These are phyloP conservation scores for Phytophthora meadii DNA, from an alignment of 352 stramenopile genomes.

Conservation along the genomic window DNA sequence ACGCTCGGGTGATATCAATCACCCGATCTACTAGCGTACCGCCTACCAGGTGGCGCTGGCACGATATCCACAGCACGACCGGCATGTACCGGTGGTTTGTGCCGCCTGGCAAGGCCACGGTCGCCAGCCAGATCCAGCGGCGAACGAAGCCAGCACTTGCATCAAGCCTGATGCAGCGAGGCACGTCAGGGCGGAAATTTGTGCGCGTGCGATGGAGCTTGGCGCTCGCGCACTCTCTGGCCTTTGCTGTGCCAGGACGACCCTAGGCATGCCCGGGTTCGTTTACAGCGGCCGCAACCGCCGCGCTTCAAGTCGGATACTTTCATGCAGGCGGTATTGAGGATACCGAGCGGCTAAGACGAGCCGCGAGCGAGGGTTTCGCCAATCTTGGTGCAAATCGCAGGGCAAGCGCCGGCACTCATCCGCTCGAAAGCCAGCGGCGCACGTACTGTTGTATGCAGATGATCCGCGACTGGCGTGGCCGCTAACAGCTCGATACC, in stretches of 20 bases:
- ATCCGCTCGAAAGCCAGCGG: slow-evolving; percentile 35
- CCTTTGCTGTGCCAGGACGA: slow-evolving; percentile 10
- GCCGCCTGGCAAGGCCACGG: not conserved
- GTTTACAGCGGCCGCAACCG: slow-evolving; percentile 22
- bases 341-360: slow-evolving; percentile 8
- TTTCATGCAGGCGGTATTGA: slow-evolving; percentile 4
- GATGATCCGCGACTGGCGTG: slow-evolving; percentile 46
- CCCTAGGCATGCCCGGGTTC: slow-evolving; percentile 12
- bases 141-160: not conserved
- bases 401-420: slow-evolving; percentile 13
- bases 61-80: too few relatives aligned
- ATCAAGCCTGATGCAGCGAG: not conserved
- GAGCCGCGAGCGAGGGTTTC: slow-evolving; percentile 18
- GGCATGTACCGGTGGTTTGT: slow-evolving; percentile 14
- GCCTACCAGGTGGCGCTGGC: not conserved
- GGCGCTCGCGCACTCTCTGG: slow-evolving; percentile 8
- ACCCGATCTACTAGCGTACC: too few relatives aligned
- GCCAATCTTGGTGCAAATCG: slow-evolving; percentile 44
- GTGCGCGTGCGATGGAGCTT: slow-evolving; percentile 7
- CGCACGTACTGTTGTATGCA: slow-evolving; percentile 40
- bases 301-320: slow-evolving; percentile 16
- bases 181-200: slow-evolving; percentile 11
- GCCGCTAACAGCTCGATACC: slow-evolving; percentile 25
- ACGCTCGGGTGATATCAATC: too few relatives aligned
- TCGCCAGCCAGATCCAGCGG: not conserved